Evolutionary conservation across 192 early-diverging fungal species (phyloP), one percentile per base, ranked within the genome.

Genomic region (Entomortierella lignicola): DNA sequence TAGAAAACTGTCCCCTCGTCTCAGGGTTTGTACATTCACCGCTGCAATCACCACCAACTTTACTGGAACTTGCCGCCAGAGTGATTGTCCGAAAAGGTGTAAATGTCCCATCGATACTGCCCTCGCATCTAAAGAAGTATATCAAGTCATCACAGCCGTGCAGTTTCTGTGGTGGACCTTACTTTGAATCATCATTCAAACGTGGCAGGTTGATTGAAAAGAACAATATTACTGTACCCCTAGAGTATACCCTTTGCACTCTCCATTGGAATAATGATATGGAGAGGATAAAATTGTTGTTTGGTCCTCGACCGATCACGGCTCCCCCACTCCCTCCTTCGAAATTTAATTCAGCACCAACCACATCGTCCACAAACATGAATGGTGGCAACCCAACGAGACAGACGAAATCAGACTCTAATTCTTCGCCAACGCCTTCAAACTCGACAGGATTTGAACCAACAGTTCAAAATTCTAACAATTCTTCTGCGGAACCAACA

Each of bases 11-110:
- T 63, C 86, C 77, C 7, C 68, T 89, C 10, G 51, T 81, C 6
- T 44, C 68, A 23, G 81, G 77, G 41, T 85, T 87, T 68, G 71
- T 73, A 6, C 67, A 83, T 41, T 55, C 66, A 17, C 52, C 87
- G 8, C 52, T 55, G 0, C 82, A 87, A 54, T 65, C 79, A 18
- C 82, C 85, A 10, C 94, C 94, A 2, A 85, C 86, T 8, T 72
- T 96, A 23, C 83, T 90, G 57, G 95, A 96, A 71, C 81, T 94
- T 10, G 90, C 92, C 20, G 94, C 94, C 2, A 82, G 95, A 21
- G 84, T 86, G 25, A 84, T 94, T 48, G 86, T 94, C 1, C 85
- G 91, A 2, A 77, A 87, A 8, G 80, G 91, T 23, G 63, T 92
- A 23, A 69, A 82, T 3, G 77, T 94, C 30, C 61, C 66, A 6